Base-by-base conservation (phyloP, 306 rosid genomes). In the Inga oerstediana region DNA sequence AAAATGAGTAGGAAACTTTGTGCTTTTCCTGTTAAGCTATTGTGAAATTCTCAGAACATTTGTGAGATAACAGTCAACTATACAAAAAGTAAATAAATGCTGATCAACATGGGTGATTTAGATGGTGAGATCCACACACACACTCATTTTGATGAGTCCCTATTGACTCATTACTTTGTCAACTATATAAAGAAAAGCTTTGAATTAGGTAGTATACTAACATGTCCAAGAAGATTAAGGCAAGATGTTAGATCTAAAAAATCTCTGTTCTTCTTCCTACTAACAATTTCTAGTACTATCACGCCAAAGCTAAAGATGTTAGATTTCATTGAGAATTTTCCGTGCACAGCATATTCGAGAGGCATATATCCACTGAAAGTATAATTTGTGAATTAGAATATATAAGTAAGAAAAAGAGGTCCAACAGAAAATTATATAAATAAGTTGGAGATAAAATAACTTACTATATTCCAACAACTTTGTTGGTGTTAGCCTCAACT, bases 251-350 rank as follows among this genome's bases (percentile, higher is more conserved):
- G 70, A 13, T 87, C 83, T 35, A n/a, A 88, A 85, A 86, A 89
- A 30, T 79, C 89, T 44, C 82, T 82, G 24, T 78, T 87, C 49
- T 89, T 89, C 80, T 68, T 91, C 37, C 92, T 89, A 58, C 90
- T 87, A 9, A 91, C 51, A 17, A 87, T 81, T 83, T 91, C 92
- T 14, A 90, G 24, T 19, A 90, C 22, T 30, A 88, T 71, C 8
- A 90, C 89, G 6, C 93, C 91, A 19, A 82, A 90, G 44, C 91
- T 90, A 19, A 84, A 90, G n/a, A 90, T 87, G 72, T 90, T 86
- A 0, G 91, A 75, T 74, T 90, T 90, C 37, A 84, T 46, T 0
- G 91, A 90, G 32, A 80, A 90, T 10, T 61, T 44, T 0, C 90
- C 93, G 46, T 78, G 75, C 16, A 80, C 73, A 15, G 88, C 86